phyloP scores from a whole-genome alignment of 345 rosid species.

The Murraya paniculata region DNA sequence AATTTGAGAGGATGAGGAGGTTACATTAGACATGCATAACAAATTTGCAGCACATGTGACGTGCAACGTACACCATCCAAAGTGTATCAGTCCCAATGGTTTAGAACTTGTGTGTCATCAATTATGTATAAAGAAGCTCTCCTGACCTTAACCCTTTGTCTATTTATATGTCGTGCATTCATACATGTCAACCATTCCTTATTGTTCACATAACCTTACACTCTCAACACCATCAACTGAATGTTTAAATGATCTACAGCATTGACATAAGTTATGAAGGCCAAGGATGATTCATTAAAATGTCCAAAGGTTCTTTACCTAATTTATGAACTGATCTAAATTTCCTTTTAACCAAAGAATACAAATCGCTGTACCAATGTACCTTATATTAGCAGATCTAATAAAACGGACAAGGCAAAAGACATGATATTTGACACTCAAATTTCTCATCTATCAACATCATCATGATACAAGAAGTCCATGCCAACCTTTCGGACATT shows the following conservation, averaged over 20 bases:
- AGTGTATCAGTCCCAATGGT: neutral
- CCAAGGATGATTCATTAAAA: neutral
- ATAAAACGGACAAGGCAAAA: neutral
- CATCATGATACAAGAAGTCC: neutral
- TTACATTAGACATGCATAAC: neutral
- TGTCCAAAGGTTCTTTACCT: neutral
- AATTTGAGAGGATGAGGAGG: neutral
- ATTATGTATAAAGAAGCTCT: neutral
- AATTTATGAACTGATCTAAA: neutral
- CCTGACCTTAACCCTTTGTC: neutral
- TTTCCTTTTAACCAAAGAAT: neutral
- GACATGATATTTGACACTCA: neutral
- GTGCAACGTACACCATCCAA: neutral
- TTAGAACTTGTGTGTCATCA: constrained; percentile 22
- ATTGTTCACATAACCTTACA: neutral
- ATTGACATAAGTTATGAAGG: neutral
- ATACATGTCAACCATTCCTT: neutral
- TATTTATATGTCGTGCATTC: neutral
- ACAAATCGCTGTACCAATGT: neutral
- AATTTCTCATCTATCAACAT: neutral
- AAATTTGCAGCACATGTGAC: neutral
- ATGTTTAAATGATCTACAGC: neutral
- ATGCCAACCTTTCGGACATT: neutral
- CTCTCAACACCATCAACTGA: neutral
- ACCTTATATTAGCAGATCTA: neutral